A percentile compares a stretch with the other conserved stretches of the same genome.
Evolutionary conservation across 805 yeast genomes (phyloP).

Genomic region (Ogataea henricii): DNA sequence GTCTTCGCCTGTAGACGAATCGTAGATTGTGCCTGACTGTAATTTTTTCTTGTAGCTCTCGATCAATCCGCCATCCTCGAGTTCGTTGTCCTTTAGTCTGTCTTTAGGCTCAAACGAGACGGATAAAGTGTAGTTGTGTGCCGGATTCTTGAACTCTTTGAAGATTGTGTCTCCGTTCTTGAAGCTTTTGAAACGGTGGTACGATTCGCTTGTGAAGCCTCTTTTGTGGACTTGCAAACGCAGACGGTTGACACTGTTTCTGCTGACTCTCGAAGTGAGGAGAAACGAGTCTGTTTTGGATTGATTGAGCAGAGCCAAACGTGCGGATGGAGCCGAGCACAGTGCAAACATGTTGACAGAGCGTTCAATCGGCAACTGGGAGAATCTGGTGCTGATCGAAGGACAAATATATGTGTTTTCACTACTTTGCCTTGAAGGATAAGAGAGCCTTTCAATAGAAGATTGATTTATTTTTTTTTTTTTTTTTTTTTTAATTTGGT

Average conservation of each 20-base stretch:
- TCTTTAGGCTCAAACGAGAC: constrained; percentile 78
- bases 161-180: constrained; percentile 31
- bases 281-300: background rate
- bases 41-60: constrained; percentile 27
- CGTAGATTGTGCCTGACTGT: constrained; percentile 24
- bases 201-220: constrained; percentile 27
- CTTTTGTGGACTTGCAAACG: constrained; percentile 10
- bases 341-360: background rate
- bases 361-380: too few species aligned
- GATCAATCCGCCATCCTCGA: constrained; percentile 30
- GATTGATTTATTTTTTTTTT: background rate
- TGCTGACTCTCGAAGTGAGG: background rate
- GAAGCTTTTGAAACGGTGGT: constrained; percentile 28
- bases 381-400: too few species aligned
- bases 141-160: constrained; percentile 27
- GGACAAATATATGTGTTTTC: too few species aligned
- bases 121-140: constrained; percentile 52
- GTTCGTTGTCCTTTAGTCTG: constrained; percentile 47
- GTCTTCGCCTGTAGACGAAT: constrained; percentile 78
- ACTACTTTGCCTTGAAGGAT: too few species aligned
- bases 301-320: background rate
- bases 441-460: too few species aligned
- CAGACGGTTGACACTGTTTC: background rate
- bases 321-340: background rate
- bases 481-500: too few species aligned